Conservation (phyloP, 1,139 yeast species). For the Yamadazyma blattariae region DNA sequence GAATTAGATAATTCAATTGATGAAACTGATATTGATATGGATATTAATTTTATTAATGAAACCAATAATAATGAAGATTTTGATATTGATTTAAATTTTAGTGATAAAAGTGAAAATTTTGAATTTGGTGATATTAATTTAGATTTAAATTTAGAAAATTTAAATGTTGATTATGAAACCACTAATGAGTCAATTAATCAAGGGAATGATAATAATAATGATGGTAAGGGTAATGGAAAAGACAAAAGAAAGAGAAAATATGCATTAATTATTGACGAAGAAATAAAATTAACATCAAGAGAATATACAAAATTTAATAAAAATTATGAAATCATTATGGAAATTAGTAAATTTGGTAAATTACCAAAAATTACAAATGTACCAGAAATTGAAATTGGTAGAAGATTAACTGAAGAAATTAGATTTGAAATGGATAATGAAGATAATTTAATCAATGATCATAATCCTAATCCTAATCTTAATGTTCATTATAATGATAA, state of each 20-base stretch:
- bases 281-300: background rate
- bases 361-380: conserved; percentile 1
- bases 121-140: background rate
- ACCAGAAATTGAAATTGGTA: conserved; percentile 16
- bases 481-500: background rate
- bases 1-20: background rate
- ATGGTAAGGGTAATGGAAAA: background rate
- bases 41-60: background rate
- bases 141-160: background rate
- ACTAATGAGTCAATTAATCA: background rate
- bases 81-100: conserved; percentile 10
- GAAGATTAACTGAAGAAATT: conserved; percentile 8
- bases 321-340: conserved; percentile 10
- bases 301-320: conserved; percentile 1
- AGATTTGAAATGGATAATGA: background rate
- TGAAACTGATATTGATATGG: background rate
- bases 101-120: background rate
- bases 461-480: background rate
- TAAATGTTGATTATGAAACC: background rate
- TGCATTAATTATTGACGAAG: conserved; percentile 5
- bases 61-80: background rate
- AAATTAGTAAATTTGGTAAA: conserved; percentile 4
- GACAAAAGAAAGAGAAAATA: conserved; percentile 4
- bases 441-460: background rate
- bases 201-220: background rate